phyloP scores from a whole-genome alignment of 306 rosid genomes.

The Lablab purpureus region DNA sequence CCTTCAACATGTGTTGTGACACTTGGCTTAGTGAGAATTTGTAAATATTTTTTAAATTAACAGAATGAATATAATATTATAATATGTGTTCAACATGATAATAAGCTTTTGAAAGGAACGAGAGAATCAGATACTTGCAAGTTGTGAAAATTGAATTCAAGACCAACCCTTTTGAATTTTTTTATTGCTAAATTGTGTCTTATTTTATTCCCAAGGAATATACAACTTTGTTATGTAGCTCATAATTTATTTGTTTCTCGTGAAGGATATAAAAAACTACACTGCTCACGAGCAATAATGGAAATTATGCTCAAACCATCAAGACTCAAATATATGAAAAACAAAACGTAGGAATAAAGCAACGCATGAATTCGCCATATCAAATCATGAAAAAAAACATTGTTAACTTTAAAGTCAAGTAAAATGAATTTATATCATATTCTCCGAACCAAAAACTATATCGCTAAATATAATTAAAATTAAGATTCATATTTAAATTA shows the following conservation, averaged over 20 bases:
- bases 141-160: slow-evolving; percentile 28
- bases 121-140: slow-evolving; percentile 44
- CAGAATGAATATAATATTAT: not conserved
- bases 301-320: not conserved
- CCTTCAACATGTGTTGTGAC: not conserved
- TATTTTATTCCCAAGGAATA: slow-evolving; percentile 17
- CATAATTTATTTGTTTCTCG: slow-evolving; percentile 13
- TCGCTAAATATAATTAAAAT: no score
- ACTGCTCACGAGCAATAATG: not conserved
- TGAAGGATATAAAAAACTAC: not conserved
- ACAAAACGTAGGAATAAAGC: no score
- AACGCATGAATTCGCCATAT: no score
- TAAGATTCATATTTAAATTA: no score
- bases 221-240: slow-evolving; percentile 1
- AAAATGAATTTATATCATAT: no score
- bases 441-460: no score
- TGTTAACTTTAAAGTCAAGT: no score
- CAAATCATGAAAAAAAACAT: no score
- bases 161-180: not conserved
- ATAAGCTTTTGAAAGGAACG: not conserved
- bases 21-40: not conserved
- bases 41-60: not conserved
- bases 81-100: not conserved
- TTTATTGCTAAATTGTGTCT: not conserved
- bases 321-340: no score